Conservation (phyloP, 805 yeast species). For the Diddensiella caesifluorescens region DNA sequence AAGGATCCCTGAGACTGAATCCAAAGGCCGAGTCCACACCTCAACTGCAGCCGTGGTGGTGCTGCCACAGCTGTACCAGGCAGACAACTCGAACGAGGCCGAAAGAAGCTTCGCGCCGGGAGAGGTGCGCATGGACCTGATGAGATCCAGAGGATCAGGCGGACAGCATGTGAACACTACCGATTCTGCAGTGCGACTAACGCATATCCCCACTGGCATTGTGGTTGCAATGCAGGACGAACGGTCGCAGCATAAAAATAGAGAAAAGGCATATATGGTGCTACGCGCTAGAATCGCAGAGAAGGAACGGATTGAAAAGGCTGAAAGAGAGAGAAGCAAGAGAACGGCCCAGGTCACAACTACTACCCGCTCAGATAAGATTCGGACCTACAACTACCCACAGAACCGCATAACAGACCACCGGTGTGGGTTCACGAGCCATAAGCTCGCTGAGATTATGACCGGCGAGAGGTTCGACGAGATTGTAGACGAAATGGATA, state of each 20-base stretch:
- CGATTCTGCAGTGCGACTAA: slow-evolving; percentile 90
- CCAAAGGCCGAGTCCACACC: slow-evolving; percentile 91
- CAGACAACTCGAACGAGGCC: slow-evolving; percentile 38
- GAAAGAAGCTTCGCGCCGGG: slow-evolving; percentile 77
- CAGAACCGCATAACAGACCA: slow-evolving; percentile 94
- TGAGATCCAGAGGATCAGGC: slow-evolving; percentile 96
- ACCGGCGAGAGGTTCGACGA: slow-evolving; percentile 54
- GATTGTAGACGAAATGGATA: slow-evolving; percentile 48
- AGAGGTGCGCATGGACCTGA: slow-evolving; percentile 90
- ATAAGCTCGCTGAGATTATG: slow-evolving; percentile 66
- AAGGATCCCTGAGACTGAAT: slow-evolving; percentile 87
- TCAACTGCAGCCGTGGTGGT: slow-evolving; percentile 96
- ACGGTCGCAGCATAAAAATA: slow-evolving; percentile 89
- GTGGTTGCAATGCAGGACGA: slow-evolving; percentile 90
- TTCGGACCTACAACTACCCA: slow-evolving; percentile 87
- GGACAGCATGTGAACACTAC: slow-evolving; percentile 98
- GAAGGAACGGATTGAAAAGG: slow-evolving; percentile 58
- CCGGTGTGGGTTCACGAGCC: slow-evolving; percentile 73
- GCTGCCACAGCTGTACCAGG: slow-evolving; percentile 67
- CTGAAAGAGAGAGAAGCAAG: slow-evolving; percentile 56
- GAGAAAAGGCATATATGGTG: slow-evolving; percentile 84
- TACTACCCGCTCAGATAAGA: slow-evolving; percentile 87
- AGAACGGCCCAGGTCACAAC: slow-evolving; percentile 81
- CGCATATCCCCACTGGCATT: slow-evolving; percentile 88
- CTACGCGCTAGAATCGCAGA: slow-evolving; percentile 83